Evolutionary conservation across 441 rosid genomes (phyloP).

Genomic region (Mallotus repandus): DNA sequence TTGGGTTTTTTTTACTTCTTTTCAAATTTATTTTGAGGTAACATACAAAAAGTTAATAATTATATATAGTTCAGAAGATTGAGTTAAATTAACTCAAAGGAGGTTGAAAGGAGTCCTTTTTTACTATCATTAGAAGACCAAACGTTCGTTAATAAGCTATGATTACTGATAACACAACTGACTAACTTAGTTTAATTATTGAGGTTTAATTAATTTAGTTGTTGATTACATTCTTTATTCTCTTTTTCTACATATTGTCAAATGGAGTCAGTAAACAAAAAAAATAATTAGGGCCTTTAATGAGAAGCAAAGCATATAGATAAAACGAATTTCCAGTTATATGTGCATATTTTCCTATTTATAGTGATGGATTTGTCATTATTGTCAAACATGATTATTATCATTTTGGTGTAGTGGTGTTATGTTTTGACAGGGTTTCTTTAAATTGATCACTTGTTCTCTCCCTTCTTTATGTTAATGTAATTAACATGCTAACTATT

Average conservation of each 20-base stretch:
- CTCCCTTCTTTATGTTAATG: no score
- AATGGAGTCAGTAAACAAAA: neutral
- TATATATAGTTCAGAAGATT: neutral
- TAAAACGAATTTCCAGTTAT: neutral
- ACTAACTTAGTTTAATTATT: conserved; percentile 7
- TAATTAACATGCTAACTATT: no score
- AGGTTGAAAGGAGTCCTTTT: neutral
- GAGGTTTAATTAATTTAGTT: conserved; percentile 6
- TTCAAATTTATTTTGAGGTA: no score
- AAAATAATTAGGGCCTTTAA: neutral
- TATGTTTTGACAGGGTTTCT: no score
- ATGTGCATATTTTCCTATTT: no score
- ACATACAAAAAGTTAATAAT: no score
- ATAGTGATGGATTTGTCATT: no score
- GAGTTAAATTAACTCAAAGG: conserved; percentile 21
- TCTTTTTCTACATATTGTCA: neutral
- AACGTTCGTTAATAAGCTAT: conserved; percentile 18
- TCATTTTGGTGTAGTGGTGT: no score
- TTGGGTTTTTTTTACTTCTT: no score
- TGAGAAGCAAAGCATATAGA: neutral
- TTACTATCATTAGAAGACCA: conserved; percentile 1
- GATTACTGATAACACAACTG: conserved; percentile 23
- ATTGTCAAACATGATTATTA: no score
- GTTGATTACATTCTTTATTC: neutral
- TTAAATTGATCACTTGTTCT: no score